Base-by-base conservation (phyloP, 305 asterid species). In the Solanum aculeatissimum region DNA sequence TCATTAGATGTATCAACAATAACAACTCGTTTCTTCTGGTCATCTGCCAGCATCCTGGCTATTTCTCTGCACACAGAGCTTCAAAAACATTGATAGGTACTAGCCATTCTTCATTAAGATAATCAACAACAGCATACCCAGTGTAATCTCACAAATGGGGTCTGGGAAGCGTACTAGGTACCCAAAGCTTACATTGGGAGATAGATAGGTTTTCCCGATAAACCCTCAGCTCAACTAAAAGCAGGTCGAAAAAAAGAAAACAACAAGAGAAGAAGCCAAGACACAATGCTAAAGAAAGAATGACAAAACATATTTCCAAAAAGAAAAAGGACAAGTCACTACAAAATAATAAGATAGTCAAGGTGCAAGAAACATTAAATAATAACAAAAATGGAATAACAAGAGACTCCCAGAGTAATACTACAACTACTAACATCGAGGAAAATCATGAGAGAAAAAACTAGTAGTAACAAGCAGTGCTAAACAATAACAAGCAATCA, bases 1-100 rank as follows among this genome's bases (percentile, higher is more conserved):
- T 97, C 99, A 89, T 97, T 97, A 9, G 99, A 97, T 11, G 99
- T 97, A 87, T 97, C 99, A 84, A 97, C 98, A 86, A 97, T 93
- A 79, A 97, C 97, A 15, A 97, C 99, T 29, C 98, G 98, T 87
- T 95, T 97, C 70, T 87, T 89, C 88, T 91, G 94, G 91, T 97
- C 95, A 89, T 95, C 98, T 8, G 99, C 99, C 85, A 97, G 89
- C 87, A 93, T 95, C 85, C 99, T 91, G 32, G 99, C 98, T 68
- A 92, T 97, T 93, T 95, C 99, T 89, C 99, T 97, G 91, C 85
- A 81, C 29, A 85, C 38, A 84, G 84, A 74, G 68, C 68, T 14
- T 57, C 80, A 66, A 4, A 74, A 25, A 60, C 74, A 18, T 0
- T 66, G 8, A 71, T 53, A 55, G 25, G 13, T n/a, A 63, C 47